These are phyloP conservation scores for Gossypium rotundifolium DNA, from an alignment of 345 rosid species.

Conservation along the genomic window DNA sequence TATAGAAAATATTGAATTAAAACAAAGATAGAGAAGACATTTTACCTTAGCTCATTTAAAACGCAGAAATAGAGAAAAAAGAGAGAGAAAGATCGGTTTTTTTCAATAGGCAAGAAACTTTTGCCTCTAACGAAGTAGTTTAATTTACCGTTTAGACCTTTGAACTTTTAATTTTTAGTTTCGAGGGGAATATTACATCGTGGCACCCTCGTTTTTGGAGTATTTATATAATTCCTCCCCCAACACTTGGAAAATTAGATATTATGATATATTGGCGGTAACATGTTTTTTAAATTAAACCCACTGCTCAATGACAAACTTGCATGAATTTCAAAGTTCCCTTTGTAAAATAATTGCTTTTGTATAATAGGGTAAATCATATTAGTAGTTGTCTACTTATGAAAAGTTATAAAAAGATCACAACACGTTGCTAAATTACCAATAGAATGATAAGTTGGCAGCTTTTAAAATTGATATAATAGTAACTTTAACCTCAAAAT, in stretches of 20 bases:
- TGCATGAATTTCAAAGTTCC: too few species aligned
- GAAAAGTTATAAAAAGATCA: too few species aligned
- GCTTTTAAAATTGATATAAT: too few species aligned
- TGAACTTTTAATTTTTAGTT: neutral
- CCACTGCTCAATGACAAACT: too few species aligned
- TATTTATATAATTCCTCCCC: neutral
- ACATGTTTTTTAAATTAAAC: too few species aligned
- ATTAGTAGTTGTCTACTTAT: too few species aligned
- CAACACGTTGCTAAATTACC: too few species aligned
- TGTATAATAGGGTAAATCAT: too few species aligned
- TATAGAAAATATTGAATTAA: neutral
- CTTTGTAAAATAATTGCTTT: too few species aligned
- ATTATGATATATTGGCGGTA: too few species aligned
- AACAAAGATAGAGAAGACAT: neutral
- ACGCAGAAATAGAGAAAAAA: neutral
- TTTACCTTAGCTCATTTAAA: conserved; percentile 8
- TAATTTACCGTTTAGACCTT: conserved; percentile 5
- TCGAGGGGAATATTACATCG: neutral
- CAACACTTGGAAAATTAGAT: neutral
- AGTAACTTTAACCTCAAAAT: too few species aligned
- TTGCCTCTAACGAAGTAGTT: conserved; percentile 10
- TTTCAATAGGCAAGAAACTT: neutral
- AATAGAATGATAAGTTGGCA: too few species aligned
- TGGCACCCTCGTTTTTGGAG: neutral
- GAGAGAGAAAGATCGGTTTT: neutral